Base-by-base conservation (phyloP, 768 basidiomycete genomes). In the Strobilomyces dryophilus region DNA sequence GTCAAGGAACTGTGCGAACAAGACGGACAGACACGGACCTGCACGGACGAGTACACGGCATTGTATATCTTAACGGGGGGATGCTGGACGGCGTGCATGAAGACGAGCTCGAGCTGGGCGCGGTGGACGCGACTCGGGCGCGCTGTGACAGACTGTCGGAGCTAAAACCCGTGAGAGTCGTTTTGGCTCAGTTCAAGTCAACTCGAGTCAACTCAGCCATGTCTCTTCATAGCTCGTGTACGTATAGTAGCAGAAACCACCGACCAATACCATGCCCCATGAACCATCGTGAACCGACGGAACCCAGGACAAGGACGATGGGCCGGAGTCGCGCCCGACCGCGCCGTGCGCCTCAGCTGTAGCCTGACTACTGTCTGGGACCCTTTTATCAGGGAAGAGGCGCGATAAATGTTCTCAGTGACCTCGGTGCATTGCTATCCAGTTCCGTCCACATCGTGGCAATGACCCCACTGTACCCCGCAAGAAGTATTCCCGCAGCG, bases 21-120 rank as follows among this genome's bases (percentile, higher is more conserved):
- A 3, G 8, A 37, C 27, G 40, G 45, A 21, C 6, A 2, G 7
- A 5, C 5, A 75, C 51, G 15, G 34, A 78, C 89, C 85, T 92
- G 89, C 9, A 93, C 91, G 9, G 89, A 90, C 18, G 89, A 91
- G 64, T 93, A 92, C 45, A 93, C 91, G 7, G 90, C 90, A 82
- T 93, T 93, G 74, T 93, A 93, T 59, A 93, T 92, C 74, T 91
- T 91, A 52, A 91, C 85, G 42, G 74, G 72, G 34, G 82, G 79
- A 24, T 71, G 71, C 59, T 67, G 82, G 37, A 66, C 68, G n/a
- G 72, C 31, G 42, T 62, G 67, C 64, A 66, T 48, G 61, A 64
- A 54, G 61, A 54, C 56, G 61, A 68, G 62, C 43, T 42, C 42
- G 58, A 39, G 53, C 32, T 4, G 49, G 29, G 18, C 61, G 55